phyloP scores from a whole-genome alignment of 23 red algal genomes.

The Agarophyton chilense region DNA sequence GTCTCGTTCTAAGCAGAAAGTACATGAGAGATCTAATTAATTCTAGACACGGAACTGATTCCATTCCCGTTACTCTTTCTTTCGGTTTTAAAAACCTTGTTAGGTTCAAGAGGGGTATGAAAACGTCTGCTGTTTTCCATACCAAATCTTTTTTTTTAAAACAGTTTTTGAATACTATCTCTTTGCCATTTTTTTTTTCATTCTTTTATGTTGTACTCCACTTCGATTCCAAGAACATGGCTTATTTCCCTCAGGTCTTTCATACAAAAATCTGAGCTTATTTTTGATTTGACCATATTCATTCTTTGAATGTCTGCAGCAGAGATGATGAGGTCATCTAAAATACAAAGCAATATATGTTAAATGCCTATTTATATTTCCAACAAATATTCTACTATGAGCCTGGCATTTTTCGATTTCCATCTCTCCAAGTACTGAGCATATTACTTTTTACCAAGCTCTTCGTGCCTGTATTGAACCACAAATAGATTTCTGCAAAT shows the following conservation, averaged over 20 bases:
- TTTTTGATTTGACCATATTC: too few relatives aligned
- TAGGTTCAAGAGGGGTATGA: background rate
- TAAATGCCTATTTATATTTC: too few relatives aligned
- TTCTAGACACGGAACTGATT: background rate
- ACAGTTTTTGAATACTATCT: background rate
- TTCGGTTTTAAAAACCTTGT: background rate
- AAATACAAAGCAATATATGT: too few relatives aligned
- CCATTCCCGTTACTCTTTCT: background rate
- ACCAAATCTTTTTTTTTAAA: background rate
- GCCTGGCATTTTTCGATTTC: background rate
- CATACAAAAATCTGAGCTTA: too few relatives aligned
- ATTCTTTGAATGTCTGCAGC: too few relatives aligned
- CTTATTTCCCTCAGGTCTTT: too few relatives aligned
- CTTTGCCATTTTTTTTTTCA: too few relatives aligned
- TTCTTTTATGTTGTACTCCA: too few relatives aligned
- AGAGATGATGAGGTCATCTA: too few relatives aligned
- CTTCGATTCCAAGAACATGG: too few relatives aligned
- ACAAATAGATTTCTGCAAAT: conserved; percentile 4
- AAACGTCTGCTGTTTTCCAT: background rate
- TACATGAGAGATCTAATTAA: background rate
- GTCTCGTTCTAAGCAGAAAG: background rate
- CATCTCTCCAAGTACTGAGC: background rate
- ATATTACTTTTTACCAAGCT: background rate
- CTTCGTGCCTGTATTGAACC: conserved; percentile 9
- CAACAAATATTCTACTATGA: background rate